phyloP scores from a whole-genome alignment of 305 asterid species.

The Solanum hybrid region DNA sequence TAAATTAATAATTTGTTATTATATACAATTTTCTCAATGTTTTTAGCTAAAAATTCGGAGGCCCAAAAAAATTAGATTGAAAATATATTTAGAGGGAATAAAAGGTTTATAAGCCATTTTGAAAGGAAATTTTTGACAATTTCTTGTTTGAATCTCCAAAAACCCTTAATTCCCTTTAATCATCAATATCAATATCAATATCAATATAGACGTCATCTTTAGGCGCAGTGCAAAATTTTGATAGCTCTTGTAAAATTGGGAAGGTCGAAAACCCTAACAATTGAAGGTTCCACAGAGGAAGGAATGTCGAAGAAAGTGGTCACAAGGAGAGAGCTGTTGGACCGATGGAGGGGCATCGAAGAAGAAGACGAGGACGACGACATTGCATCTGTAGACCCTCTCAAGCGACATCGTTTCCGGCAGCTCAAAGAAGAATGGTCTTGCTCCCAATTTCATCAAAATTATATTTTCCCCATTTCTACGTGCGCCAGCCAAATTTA shows the following conservation, averaged over 20 bases:
- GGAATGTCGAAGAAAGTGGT: conserved; percentile 36
- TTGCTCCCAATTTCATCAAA: background rate
- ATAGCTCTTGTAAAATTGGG: background rate
- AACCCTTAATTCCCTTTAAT: background rate
- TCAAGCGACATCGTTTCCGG: conserved; percentile 59
- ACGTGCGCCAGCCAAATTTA: background rate
- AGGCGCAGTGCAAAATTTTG: background rate
- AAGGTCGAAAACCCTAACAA: background rate
- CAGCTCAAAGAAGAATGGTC: conserved; percentile 89
- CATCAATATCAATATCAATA: background rate
- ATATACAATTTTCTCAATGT: no score
- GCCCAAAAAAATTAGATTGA: background rate
- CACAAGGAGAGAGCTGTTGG: conserved; percentile 55
- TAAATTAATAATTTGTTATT: no score
- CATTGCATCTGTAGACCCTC: conserved; percentile 26
- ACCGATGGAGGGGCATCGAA: conserved; percentile 80
- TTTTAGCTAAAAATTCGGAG: background rate
- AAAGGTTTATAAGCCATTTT: background rate
- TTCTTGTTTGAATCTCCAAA: background rate
- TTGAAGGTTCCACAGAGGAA: background rate
- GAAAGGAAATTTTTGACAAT: background rate
- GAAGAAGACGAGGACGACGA: conserved; percentile 59
- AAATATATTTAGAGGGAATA: background rate
- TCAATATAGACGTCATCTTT: background rate
- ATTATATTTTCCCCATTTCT: background rate